phyloP scores from a whole-genome alignment of 371 early-diverging fungal species.

The Zopfochytrium polystomum region DNA sequence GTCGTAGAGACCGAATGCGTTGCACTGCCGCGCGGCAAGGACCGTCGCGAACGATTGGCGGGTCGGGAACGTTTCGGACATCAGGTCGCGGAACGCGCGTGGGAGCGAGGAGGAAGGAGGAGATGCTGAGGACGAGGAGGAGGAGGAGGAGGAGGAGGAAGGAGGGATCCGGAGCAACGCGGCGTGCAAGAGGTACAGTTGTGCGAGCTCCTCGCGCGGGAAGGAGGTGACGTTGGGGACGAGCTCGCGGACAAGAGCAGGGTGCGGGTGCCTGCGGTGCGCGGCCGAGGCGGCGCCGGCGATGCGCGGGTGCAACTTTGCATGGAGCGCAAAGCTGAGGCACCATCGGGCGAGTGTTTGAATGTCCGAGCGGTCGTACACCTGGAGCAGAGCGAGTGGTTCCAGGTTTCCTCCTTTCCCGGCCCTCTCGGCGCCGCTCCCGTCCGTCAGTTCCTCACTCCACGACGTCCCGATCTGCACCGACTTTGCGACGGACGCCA shows the following conservation, averaged over 20 bases:
- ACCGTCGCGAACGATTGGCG: slow-evolving; percentile 11
- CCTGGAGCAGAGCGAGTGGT: slow-evolving; percentile 6
- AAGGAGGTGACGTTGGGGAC: slow-evolving; percentile 20
- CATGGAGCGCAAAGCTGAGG: slow-evolving; percentile 13
- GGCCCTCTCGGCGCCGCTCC: background rate
- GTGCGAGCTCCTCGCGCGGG: slow-evolving; percentile 6
- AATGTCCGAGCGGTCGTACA: slow-evolving; percentile 21
- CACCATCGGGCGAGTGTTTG: slow-evolving; percentile 24
- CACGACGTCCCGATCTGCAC: too few species aligned
- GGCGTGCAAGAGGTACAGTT: background rate
- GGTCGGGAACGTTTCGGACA: slow-evolving; percentile 9
- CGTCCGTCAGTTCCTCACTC: background rate
- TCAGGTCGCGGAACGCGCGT: slow-evolving; percentile 9
- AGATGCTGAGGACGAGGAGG: background rate
- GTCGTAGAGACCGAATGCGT: slow-evolving; percentile 35
- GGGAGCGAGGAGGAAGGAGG: background rate
- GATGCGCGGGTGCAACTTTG: slow-evolving; percentile 1
- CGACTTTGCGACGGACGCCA: background rate
- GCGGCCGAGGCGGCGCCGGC: background rate
- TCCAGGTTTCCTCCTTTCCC: background rate
- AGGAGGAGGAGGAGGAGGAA: background rate
- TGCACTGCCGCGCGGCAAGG: slow-evolving; percentile 25
- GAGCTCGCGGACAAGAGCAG: slow-evolving; percentile 24
- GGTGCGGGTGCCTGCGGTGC: background rate
- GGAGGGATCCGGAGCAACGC: slow-evolving; percentile 5